Conservation (phyloP, 495 filamentous ascomycete species). For the Aspergillus leporis region DNA sequence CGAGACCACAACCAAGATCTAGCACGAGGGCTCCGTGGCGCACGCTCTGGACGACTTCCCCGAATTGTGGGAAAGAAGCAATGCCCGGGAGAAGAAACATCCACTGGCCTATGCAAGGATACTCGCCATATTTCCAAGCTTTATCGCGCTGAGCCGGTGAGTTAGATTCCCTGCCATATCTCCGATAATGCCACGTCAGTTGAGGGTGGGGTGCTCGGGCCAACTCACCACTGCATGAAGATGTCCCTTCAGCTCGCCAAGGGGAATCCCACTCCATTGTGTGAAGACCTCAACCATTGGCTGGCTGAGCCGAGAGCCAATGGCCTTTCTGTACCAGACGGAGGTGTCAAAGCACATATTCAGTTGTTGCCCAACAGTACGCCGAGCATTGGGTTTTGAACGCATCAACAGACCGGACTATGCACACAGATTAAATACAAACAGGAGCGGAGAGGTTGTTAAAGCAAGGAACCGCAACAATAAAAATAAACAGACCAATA, state of each 20-base stretch:
- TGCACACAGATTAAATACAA: too few species aligned
- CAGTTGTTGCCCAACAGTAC: neutral
- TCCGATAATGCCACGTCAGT: too few species aligned
- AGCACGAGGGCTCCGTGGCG: neutral
- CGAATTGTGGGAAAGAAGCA: constrained; percentile 6
- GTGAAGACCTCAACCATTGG: neutral
- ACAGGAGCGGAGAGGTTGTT: too few species aligned
- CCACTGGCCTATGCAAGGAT: constrained; percentile 12
- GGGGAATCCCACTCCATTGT: constrained; percentile 4
- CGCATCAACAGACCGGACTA: too few species aligned
- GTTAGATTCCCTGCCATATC: neutral
- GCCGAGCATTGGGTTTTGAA: too few species aligned
- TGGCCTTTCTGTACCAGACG: constrained; percentile 10
- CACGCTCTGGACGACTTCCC: neutral
- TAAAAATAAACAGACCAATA: too few species aligned
- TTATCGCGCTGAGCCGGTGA: neutral
- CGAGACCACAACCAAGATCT: constrained; percentile 7
- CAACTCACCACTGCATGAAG: constrained; percentile 12
- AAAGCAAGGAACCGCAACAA: too few species aligned
- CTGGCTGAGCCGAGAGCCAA: constrained; percentile 5
- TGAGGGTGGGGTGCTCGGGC: neutral
- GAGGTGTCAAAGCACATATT: constrained; percentile 8
- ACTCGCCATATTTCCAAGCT: constrained; percentile 10
- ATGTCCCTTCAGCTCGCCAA: constrained; percentile 5
- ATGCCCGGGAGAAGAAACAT: constrained; percentile 11